These are phyloP conservation scores for Triangularia setosa DNA, from an alignment of 2,329 filamentous ascomycete species.

Conservation along the genomic window DNA sequence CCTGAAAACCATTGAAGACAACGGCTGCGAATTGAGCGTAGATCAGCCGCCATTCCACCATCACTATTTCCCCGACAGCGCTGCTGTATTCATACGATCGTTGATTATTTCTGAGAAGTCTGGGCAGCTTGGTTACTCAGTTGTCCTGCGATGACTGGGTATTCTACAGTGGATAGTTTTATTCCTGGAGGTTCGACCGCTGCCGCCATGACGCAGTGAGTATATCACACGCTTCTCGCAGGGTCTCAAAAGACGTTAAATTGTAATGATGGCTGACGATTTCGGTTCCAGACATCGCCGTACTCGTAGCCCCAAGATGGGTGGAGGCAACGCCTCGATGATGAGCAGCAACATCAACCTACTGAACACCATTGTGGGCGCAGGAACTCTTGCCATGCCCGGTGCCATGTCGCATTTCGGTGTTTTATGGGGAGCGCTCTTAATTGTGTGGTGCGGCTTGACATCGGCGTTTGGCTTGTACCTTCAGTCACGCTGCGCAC, in stretches of 20 bases:
- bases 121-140: not conserved
- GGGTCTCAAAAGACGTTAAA: not conserved
- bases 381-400: conserved; percentile 93
- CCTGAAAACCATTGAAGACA: conserved; percentile 3
- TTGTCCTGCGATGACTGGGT: conserved; percentile 48
- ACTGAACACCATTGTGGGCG: conserved; percentile 94
- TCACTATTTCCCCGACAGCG: not conserved
- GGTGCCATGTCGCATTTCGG: conserved; percentile 94
- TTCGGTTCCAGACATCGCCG: conserved; percentile 47
- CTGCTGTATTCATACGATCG: not conserved
- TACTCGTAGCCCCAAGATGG: conserved; percentile 64
- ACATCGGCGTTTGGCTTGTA: conserved; percentile 92
- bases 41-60: not conserved
- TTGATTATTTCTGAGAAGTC: not conserved
- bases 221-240: not conserved
- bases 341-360: conserved; percentile 91
- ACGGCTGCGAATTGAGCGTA: not conserved
- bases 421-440: conserved; percentile 74
- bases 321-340: conserved; percentile 80
- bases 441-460: conserved; percentile 87
- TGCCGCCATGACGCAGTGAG: conserved; percentile 49
- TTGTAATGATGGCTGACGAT: not conserved
- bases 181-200: conserved; percentile 36
- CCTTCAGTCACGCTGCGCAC: conserved; percentile 86
- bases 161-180: conserved; percentile 49